A percentile compares a stretch with the other conserved stretches of the same genome.
Conservation (phyloP, 768 basidiomycete genomes). For the Leccinum broughii region DNA sequence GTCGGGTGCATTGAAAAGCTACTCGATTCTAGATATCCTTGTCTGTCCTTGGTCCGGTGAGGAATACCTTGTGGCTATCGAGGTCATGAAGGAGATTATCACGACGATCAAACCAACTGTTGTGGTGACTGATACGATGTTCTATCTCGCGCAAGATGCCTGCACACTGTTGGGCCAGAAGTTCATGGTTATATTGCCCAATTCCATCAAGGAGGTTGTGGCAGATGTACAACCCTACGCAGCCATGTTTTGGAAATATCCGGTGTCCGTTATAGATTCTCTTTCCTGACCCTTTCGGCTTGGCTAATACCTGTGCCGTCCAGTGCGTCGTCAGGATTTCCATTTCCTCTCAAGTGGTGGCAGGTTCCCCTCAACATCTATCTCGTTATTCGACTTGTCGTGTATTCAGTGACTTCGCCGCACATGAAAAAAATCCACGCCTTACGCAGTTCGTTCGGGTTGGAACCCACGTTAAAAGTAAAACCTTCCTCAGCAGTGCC, state of each 20-base stretch:
- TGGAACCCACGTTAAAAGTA: background rate
- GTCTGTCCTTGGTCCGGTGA: slow-evolving; percentile 4
- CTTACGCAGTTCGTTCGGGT: slow-evolving; percentile 6
- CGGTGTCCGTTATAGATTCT: background rate
- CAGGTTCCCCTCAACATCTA: slow-evolving; percentile 5
- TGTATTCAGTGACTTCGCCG: background rate
- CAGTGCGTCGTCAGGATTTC: slow-evolving; percentile 10
- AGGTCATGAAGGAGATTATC: slow-evolving; percentile 7
- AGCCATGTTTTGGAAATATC: slow-evolving; percentile 12
- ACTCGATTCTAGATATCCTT: background rate
- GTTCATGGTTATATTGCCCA: slow-evolving; percentile 6
- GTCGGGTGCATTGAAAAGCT: slow-evolving; percentile 1
- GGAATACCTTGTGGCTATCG: slow-evolving; percentile 8
- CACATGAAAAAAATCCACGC: background rate
- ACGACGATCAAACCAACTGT: background rate
- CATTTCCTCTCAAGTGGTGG: slow-evolving; percentile 20
- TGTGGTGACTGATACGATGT: slow-evolving; percentile 1
- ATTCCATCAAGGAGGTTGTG: background rate
- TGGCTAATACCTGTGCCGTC: background rate
- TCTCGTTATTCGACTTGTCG: slow-evolving; percentile 1
- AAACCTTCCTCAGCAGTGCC: background rate
- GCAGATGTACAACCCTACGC: background rate
- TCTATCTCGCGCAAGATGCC: slow-evolving; percentile 7
- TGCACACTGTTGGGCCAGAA: slow-evolving; percentile 9
- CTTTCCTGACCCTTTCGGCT: background rate